Percentiles rank a stretch among this genome's conserved stretches.
Conservation (phyloP, 23 red algal species). For the Gracilariopsis chorda region DNA sequence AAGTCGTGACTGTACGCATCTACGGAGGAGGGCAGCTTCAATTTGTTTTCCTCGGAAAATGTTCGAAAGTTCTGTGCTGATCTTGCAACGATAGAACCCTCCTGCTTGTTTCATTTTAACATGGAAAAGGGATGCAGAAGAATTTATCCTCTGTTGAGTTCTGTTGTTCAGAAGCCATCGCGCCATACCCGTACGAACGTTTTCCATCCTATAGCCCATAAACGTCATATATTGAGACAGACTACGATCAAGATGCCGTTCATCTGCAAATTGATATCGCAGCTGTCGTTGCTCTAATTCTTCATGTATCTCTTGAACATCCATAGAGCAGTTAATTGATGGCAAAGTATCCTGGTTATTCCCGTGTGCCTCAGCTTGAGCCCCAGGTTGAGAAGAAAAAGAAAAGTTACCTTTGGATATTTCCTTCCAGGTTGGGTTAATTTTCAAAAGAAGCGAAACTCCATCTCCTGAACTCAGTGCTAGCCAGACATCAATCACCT, state of each 20-base stretch:
- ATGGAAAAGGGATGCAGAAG: background rate
- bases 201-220: constrained; percentile 54
- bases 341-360: background rate
- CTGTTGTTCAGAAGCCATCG: background rate
- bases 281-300: background rate
- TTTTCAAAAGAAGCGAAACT: background rate
- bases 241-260: background rate
- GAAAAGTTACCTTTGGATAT: background rate
- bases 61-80: background rate
- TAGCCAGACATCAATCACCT: constrained; percentile 39
- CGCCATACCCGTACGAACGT: background rate
- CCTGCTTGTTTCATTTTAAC: background rate
- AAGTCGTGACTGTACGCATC: background rate
- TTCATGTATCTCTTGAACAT: background rate
- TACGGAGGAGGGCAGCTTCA: background rate
- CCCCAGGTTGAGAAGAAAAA: background rate
- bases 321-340: background rate
- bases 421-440: background rate
- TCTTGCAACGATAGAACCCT: background rate
- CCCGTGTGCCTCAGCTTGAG: background rate
- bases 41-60: background rate
- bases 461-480: background rate
- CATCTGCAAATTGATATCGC: constrained; percentile 10
- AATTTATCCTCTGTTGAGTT: background rate
- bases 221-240: constrained; percentile 22